These are phyloP conservation scores for Scenedesmus sp. DNA, from an alignment of 163 green algal species.

Conservation along the genomic window DNA sequence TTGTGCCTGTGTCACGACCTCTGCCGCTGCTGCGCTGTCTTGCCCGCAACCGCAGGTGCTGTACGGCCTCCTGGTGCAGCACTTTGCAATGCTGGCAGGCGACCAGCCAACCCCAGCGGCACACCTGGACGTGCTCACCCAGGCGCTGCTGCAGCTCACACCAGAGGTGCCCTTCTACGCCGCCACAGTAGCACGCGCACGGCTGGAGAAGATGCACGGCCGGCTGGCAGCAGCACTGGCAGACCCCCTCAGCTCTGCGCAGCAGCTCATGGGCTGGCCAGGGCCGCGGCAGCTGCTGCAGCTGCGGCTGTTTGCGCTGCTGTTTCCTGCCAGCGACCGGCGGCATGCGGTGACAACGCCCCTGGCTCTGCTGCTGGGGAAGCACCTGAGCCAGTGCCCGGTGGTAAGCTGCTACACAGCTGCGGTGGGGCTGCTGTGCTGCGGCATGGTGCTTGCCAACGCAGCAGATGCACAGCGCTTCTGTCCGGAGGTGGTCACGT, in stretches of 20 bases:
- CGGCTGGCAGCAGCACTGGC: conserved; percentile 64
- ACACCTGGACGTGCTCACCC: conserved; percentile 83
- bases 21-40: not conserved
- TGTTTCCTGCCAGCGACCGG: conserved; percentile 91
- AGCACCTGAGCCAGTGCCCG: conserved; percentile 61
- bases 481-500: conserved; percentile 78
- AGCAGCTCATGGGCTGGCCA: conserved; percentile 73
- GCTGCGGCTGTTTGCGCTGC: conserved; percentile 85
- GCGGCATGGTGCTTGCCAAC: conserved; percentile 67
- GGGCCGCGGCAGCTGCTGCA: conserved; percentile 79
- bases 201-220: conserved; percentile 78
- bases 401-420: conserved; percentile 52
- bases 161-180: conserved; percentile 93
- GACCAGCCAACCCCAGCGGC: conserved; percentile 62
- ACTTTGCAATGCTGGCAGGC: conserved; percentile 88
- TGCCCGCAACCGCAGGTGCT: conserved; percentile 67
- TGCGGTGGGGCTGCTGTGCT: conserved; percentile 71
- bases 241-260: conserved; percentile 28
- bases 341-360: conserved; percentile 91
- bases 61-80: conserved; percentile 86
- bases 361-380: conserved; percentile 73
- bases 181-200: conserved; percentile 84
- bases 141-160: conserved; percentile 82
- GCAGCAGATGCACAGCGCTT: conserved; percentile 68
- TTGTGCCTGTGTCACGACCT: not conserved